phyloP scores from a whole-genome alignment of 331 rosid genomes.

The Quercus tomentella region DNA sequence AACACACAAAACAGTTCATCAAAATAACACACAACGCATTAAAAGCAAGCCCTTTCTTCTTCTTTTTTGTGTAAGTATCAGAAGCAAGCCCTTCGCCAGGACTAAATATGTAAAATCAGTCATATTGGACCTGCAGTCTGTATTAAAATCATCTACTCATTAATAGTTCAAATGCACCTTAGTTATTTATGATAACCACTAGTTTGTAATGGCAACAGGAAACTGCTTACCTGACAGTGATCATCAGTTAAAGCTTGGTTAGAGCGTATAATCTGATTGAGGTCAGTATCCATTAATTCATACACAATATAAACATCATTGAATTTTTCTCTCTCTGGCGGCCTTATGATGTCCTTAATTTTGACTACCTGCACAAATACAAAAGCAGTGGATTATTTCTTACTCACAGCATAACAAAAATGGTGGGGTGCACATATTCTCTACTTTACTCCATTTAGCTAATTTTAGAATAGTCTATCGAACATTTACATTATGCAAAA shows the following conservation, averaged over 20 bases:
- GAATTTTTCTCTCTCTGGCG: constrained; percentile 46
- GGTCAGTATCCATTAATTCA: constrained; percentile 57
- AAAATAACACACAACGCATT: background rate
- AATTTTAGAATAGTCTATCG: background rate
- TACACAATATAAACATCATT: constrained; percentile 51
- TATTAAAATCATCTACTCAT: background rate
- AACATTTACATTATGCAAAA: background rate
- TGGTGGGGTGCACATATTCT: background rate
- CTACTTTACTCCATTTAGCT: background rate
- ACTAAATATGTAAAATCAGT: background rate
- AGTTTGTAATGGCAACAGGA: too few relatives aligned
- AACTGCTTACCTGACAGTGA: constrained; percentile 59
- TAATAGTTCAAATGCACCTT: background rate
- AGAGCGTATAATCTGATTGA: constrained; percentile 51
- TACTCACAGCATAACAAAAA: background rate
- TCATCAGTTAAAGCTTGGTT: constrained; percentile 54
- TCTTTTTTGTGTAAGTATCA: too few relatives aligned
- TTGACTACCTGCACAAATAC: constrained; percentile 53
- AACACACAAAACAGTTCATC: background rate
- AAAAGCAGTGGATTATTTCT: background rate
- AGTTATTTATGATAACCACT: background rate
- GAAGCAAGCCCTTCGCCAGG: background rate
- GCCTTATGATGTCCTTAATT: constrained; percentile 59
- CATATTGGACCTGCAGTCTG: background rate
- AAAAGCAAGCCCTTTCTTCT: background rate